Conservation (phyloP, 257 asterid genomes). For the Hygrophila difformis region DNA sequence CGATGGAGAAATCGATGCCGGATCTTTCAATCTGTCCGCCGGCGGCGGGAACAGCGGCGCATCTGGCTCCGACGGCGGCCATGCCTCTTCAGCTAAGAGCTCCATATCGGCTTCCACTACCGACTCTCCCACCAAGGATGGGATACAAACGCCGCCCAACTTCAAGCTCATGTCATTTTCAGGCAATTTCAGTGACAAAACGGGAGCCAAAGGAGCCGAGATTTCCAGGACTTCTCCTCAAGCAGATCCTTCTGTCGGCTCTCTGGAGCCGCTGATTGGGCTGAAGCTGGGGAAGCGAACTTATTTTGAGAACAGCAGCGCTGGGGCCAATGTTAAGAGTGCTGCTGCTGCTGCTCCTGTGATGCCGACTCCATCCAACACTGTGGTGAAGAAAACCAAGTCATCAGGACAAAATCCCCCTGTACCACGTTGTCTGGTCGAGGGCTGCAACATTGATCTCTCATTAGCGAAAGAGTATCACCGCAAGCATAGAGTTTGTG, state of each 20-base stretch:
- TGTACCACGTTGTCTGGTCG: constrained; percentile 58
- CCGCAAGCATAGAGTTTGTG: constrained; percentile 86
- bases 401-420: constrained; percentile 27
- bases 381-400: constrained; percentile 37
- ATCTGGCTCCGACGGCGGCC: constrained; percentile 31
- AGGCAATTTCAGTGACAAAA: constrained; percentile 19
- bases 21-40: constrained; percentile 41
- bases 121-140: constrained; percentile 41
- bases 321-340: constrained; percentile 29
- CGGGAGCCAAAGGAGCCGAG: constrained; percentile 12
- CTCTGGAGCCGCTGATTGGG: constrained; percentile 52
- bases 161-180: constrained; percentile 27
- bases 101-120: constrained; percentile 59
- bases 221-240: constrained; percentile 27
- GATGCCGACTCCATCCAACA: constrained; percentile 37
- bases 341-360: constrained; percentile 15
- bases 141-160: constrained; percentile 20
- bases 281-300: constrained; percentile 85
- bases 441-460: constrained; percentile 77
- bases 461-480: constrained; percentile 87
- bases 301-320: constrained; percentile 50
- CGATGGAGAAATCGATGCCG: constrained; percentile 38
- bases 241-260: constrained; percentile 33
- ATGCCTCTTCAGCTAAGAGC: constrained; percentile 59
- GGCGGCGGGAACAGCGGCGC: constrained; percentile 26